Base-by-base conservation (phyloP, 75 land plant species). In the Sequoia sempervirens region DNA sequence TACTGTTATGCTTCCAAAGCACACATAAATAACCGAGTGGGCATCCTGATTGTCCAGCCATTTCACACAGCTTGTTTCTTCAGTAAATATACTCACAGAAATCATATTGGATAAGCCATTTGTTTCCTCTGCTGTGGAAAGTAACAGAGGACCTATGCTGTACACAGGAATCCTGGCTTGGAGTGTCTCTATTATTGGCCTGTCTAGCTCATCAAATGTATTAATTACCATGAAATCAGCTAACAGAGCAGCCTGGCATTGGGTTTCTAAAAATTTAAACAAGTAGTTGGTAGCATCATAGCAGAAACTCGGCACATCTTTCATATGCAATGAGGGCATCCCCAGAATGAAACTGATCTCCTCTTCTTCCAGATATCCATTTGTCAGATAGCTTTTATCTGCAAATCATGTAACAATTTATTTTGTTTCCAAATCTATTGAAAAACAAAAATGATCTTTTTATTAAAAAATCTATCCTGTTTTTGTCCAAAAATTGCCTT, bases 11-110 rank as follows among this genome's bases (percentile, higher is more conserved):
- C 87, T 88, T 43, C 89, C 90, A 43, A 84, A 86, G 46, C 70
- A 64, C 3, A 84, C 82, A 58, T 83, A 86, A 28, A 86, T 12
- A 47, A 83, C 78, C 0, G 82, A 79, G 20, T 32, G 32, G 10
- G 80, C 52, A n/a, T 30, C 53, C 54, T 86, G 80, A 20, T 13
- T 23, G 45, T 79, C 84, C 14, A 86, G 72, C 87, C 87, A 86
- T 13, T 61, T 40, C n/a, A 66, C 23, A n/a, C 86, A 87, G 30
- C 23, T n/a, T n/a, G n/a, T 75, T 43, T 82, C 87, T 61, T 86
- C 84, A n/a, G 54, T 38, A 80, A 83, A 84, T 40, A 75, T 32
- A 43, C 7, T 43, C 7, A 6, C 46, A 43, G 46, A 43, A 43
- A 43, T 43, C 10, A 46, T 46, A 46, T 46, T 46, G 50, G 50